Percentiles rank a stretch among this genome's conserved stretches.
phyloP scores from a whole-genome alignment of 1,284 basidiomycete genomes.

The Earliella scabrosa region DNA sequence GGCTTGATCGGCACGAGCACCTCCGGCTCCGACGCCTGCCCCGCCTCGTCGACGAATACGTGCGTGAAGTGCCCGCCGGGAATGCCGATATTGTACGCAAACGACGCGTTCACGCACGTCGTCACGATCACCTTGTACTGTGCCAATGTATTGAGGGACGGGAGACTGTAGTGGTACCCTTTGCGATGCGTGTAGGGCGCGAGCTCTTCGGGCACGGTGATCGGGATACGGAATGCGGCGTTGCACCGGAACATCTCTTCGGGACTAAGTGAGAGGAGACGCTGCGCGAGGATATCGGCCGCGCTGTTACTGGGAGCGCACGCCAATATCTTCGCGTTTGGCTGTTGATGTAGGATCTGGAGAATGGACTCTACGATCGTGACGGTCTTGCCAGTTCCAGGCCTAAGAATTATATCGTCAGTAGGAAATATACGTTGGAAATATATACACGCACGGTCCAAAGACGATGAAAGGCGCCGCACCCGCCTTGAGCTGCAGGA shows the following conservation, averaged over 20 bases:
- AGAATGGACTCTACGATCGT: slow-evolving; percentile 68
- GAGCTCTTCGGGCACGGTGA: slow-evolving; percentile 48
- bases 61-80: slow-evolving; percentile 60
- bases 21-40: slow-evolving; percentile 65
- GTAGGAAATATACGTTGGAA: neutral
- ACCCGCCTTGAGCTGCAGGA: slow-evolving; percentile 47
- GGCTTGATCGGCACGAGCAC: slow-evolving; percentile 57
- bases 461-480: slow-evolving; percentile 63
- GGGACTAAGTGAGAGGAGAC: slow-evolving; percentile 46
- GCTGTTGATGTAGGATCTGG: slow-evolving; percentile 52
- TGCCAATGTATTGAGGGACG: slow-evolving; percentile 43
- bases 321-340: slow-evolving; percentile 54
- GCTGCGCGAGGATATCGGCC: slow-evolving; percentile 61
- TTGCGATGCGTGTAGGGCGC: slow-evolving; percentile 43
- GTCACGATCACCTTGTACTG: slow-evolving; percentile 61
- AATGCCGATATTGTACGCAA: slow-evolving; percentile 59
- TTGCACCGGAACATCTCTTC: slow-evolving; percentile 64
- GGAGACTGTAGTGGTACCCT: slow-evolving; percentile 52
- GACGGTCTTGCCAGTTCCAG: slow-evolving; percentile 73
- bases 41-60: slow-evolving; percentile 71
- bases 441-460: slow-evolving; percentile 57
- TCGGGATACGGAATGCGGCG: slow-evolving; percentile 58
- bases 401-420: slow-evolving; percentile 39
- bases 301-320: slow-evolving; percentile 70
- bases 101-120: slow-evolving; percentile 64